phyloP scores from a whole-genome alignment of 148 eudicot species.

The Mesembryanthemum crystallinum region DNA sequence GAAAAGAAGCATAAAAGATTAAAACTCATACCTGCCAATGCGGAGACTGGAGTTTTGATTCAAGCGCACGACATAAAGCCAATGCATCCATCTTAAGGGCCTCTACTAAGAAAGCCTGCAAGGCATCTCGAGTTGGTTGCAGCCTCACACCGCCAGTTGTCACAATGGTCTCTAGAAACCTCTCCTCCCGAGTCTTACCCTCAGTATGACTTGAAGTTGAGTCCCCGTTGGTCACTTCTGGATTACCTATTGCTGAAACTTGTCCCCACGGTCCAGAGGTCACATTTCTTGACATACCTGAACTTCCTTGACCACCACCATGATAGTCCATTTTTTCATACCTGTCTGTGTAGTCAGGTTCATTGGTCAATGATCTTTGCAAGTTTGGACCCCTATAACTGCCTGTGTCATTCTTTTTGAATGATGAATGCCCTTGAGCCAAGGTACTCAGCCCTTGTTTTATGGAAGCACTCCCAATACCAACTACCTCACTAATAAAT shows the following conservation, averaged over 20 bases:
- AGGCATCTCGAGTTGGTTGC: constrained; percentile 93
- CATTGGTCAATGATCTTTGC: constrained; percentile 72
- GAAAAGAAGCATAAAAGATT: constrained; percentile 1
- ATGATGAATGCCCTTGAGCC: constrained; percentile 59
- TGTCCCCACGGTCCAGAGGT: constrained; percentile 69
- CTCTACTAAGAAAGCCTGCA: constrained; percentile 75
- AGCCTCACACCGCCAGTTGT: constrained; percentile 93
- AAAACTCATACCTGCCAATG: constrained; percentile 71
- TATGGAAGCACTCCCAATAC: constrained; percentile 79
- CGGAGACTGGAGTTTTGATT: constrained; percentile 75
- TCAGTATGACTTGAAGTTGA: constrained; percentile 41
- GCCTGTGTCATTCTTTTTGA: constrained; percentile 63
- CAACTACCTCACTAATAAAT: constrained; percentile 87
- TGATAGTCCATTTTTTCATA: constrained; percentile 47
- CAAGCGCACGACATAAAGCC: constrained; percentile 74
- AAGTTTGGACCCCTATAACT: constrained; percentile 82
- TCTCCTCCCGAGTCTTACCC: constrained; percentile 77
- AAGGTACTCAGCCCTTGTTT: constrained; percentile 75
- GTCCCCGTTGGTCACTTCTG: constrained; percentile 52
- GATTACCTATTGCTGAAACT: constrained; percentile 37
- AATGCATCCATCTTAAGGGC: constrained; percentile 82
- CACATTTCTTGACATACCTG: constrained; percentile 40
- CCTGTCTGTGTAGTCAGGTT: constrained; percentile 54
- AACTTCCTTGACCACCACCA: constrained; percentile 40
- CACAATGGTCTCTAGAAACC: constrained; percentile 86